Evolutionary conservation across 116 monocot species (phyloP).

Genomic region (Phalaenopsis hybrid): DNA sequence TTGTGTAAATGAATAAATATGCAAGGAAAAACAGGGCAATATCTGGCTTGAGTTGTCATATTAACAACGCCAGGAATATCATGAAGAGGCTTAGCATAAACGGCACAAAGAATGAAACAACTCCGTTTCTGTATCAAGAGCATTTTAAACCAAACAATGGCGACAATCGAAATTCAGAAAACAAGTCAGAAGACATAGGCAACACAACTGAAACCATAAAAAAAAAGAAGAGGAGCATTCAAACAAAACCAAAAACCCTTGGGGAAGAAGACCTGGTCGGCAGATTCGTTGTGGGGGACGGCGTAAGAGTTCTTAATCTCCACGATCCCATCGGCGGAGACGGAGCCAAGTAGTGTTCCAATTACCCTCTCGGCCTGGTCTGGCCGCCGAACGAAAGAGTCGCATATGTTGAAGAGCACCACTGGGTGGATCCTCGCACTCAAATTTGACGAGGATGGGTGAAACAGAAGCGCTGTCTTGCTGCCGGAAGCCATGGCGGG

Average conservation of each 20-base stretch:
- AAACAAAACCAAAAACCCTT: not conserved
- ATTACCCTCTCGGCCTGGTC: constrained; percentile 80
- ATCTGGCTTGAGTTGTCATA: not conserved
- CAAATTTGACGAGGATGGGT: constrained; percentile 30
- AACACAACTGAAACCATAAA: not conserved
- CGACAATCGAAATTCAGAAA: not conserved
- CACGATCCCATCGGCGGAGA: constrained; percentile 61
- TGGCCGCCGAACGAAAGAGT: constrained; percentile 76
- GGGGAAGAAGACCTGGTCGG: constrained; percentile 48
- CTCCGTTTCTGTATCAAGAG: not conserved
- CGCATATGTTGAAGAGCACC: constrained; percentile 90
- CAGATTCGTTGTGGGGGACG: constrained; percentile 83
- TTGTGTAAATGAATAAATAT: not conserved
- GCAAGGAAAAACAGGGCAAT: not conserved
- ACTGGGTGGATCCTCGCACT: constrained; percentile 60
- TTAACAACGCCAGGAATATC: not conserved
- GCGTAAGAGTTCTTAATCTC: constrained; percentile 87
- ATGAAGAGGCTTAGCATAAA: too few relatives aligned
- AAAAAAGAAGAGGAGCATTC: not conserved
- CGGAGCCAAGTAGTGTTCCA: constrained; percentile 79
- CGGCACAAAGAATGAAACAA: not conserved
- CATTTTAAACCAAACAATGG: not conserved
- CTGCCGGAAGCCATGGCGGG: constrained; percentile 26
- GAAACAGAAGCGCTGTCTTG: constrained; percentile 37
- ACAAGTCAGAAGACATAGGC: not conserved